Percentiles rank a stretch among this genome's conserved stretches.
These are phyloP conservation scores for Hyphodiscus sp. DNA, from an alignment of 2,329 filamentous ascomycete species.

Conservation along the genomic window DNA sequence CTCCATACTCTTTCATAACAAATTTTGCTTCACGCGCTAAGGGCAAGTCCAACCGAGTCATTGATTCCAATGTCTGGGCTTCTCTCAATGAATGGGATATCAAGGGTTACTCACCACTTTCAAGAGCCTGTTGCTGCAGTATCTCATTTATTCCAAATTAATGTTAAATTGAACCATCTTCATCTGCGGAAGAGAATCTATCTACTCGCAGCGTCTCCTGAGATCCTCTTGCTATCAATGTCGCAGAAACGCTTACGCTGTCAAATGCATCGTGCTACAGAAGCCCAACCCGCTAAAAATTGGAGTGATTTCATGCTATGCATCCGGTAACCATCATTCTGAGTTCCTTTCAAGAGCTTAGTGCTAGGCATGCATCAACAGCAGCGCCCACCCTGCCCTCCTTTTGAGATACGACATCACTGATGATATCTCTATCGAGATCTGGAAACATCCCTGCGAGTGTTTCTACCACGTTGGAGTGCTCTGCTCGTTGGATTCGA, in stretches of 20 bases:
- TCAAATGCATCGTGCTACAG: background rate
- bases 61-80: background rate
- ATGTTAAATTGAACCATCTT: background rate
- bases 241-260: background rate
- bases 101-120: no score
- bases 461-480: constrained; percentile 87
- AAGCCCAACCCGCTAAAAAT: background rate
- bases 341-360: constrained; percentile 33
- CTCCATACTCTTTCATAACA: background rate
- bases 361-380: constrained; percentile 77
- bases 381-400: constrained; percentile 81
- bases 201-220: background rate
- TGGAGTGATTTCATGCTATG: background rate
- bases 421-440: constrained; percentile 87
- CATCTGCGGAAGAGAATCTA: background rate
- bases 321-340: background rate
- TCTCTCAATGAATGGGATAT: background rate
- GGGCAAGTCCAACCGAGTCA: background rate
- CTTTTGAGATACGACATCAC: constrained; percentile 93
- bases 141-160: background rate
- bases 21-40: background rate
- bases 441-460: constrained; percentile 95
- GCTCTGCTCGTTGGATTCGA: constrained; percentile 74
- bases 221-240: background rate
- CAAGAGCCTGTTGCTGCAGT: no score